phyloP scores from a whole-genome alignment of 2,329 filamentous ascomycete species.

The Ophiocordyceps polyrhachis-furcata region DNA sequence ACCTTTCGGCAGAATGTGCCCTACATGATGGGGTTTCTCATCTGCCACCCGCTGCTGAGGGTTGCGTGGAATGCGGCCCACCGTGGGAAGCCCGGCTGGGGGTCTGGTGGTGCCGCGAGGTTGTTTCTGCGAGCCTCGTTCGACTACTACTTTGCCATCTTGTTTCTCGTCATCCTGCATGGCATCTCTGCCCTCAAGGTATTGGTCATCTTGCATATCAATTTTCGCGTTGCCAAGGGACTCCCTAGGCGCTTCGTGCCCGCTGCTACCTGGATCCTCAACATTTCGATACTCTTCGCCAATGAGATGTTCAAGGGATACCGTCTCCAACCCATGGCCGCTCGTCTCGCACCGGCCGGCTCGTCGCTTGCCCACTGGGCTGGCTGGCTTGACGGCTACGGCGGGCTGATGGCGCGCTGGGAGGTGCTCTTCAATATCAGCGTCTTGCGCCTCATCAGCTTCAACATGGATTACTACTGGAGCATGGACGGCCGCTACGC shows the following conservation, averaged over 20 bases:
- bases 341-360: constrained; percentile 24
- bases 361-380: constrained; percentile 40
- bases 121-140: constrained; percentile 58
- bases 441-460: constrained; percentile 79
- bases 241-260: constrained; percentile 57
- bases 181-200: constrained; percentile 77
- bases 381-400: constrained; percentile 54
- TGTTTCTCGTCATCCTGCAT: constrained; percentile 66
- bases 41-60: constrained; percentile 64
- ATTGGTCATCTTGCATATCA: constrained; percentile 57
- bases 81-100: constrained; percentile 13
- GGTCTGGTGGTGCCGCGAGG: constrained; percentile 32
- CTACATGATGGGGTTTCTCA: constrained; percentile 53
- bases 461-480: constrained; percentile 96
- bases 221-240: constrained; percentile 59
- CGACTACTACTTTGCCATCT: constrained; percentile 61
- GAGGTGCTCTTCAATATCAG: constrained; percentile 97
- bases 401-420: constrained; percentile 79
- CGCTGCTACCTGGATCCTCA: constrained; percentile 72
- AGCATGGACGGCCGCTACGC: constrained; percentile 45
- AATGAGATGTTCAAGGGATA: constrained; percentile 79
- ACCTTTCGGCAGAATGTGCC: constrained; percentile 76
- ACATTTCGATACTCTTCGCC: constrained; percentile 66
- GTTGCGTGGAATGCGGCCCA: constrained; percentile 45
- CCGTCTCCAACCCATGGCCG: constrained; percentile 43